Percentiles rank a stretch among this genome's conserved stretches.
Evolutionary conservation across 768 basidiomycete genomes (phyloP).

Genomic region (Lactarius sanguifluus): DNA sequence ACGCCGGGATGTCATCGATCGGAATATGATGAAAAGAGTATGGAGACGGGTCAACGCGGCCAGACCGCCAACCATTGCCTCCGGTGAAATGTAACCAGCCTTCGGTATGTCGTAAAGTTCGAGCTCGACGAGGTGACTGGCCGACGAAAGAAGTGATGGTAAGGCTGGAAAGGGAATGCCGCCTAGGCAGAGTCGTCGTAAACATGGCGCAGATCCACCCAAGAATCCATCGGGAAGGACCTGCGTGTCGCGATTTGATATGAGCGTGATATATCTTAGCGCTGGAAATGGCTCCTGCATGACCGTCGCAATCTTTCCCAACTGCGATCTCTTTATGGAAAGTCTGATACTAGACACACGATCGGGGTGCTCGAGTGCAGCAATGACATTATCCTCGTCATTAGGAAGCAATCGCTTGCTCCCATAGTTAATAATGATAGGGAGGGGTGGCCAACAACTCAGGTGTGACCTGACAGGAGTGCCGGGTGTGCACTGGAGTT

Average conservation of each 20-base stretch:
- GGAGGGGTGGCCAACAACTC: not conserved
- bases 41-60: not conserved
- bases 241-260: not conserved
- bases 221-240: not conserved
- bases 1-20: not conserved
- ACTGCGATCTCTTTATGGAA: not conserved
- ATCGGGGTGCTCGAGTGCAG: not conserved
- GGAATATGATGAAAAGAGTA: not conserved
- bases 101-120: not conserved
- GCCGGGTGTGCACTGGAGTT: not conserved
- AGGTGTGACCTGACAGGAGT: not conserved
- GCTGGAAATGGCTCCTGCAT: not conserved
- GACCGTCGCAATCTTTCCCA: not conserved
- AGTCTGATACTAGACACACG: not conserved
- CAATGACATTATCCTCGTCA: not conserved
- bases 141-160: not conserved
- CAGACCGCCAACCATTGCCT: not conserved
- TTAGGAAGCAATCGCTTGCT: rapidly evolving
- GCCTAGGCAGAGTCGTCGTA: not conserved
- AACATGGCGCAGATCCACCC: not conserved
- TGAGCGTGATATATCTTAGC: not conserved
- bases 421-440: not conserved
- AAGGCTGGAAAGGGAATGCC: not conserved
- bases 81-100: not conserved
- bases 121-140: not conserved